Conservation (phyloP, 2,329 filamentous ascomycete species). For the Alternaria sp. region DNA sequence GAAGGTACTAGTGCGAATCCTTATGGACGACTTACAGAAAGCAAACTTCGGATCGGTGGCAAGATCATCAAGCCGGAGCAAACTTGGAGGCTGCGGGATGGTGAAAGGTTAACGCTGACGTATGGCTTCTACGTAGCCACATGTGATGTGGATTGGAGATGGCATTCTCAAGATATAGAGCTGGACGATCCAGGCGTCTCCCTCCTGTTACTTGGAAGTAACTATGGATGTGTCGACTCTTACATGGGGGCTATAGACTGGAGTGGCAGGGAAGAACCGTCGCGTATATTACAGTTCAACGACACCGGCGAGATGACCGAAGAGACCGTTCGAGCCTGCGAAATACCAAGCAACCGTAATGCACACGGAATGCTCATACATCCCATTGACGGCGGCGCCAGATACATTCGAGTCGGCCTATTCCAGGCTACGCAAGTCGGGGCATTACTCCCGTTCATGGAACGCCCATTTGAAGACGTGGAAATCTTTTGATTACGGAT, state of each 20-base stretch:
- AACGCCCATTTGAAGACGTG: not conserved
- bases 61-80: not conserved
- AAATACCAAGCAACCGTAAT: not conserved
- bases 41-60: not conserved
- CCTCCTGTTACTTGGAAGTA: not conserved
- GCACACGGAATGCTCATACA: not conserved
- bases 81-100: no score
- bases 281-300: not conserved
- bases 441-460: not conserved
- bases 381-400: not conserved
- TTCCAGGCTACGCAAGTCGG: not conserved
- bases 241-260: no score
- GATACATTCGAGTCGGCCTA: not conserved
- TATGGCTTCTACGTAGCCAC: not conserved
- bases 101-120: not conserved
- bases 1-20: not conserved
- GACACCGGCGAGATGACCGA: not conserved
- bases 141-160: not conserved
- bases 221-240: not conserved
- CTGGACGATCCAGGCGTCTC: not conserved
- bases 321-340: not conserved
- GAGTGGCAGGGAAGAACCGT: no score
- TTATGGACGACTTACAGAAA: not conserved
- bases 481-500: not conserved
- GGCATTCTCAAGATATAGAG: fast-evolving